A percentile compares a stretch with the other conserved stretches of the same genome.
These are phyloP conservation scores for Pezicula neosporulosa DNA, from an alignment of 2,329 filamentous ascomycete species.

Conservation along the genomic window DNA sequence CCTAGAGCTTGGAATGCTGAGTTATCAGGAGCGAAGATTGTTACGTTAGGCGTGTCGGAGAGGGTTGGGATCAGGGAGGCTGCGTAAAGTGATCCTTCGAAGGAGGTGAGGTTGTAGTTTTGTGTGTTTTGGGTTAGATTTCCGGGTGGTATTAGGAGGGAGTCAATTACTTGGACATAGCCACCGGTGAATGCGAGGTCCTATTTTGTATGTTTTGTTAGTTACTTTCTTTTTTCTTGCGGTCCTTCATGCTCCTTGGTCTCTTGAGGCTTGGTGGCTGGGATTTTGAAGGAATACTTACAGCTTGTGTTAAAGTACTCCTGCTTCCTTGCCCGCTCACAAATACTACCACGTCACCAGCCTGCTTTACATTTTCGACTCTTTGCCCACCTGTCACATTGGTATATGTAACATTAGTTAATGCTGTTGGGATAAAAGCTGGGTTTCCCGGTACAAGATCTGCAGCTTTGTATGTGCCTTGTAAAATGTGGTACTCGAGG, in stretches of 20 bases:
- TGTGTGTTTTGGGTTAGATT: conserved; percentile 32
- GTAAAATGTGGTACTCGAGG: conserved; percentile 32
- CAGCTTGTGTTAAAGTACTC: conserved; percentile 34
- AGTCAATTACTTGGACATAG: conserved; percentile 49
- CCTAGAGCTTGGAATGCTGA: conserved; percentile 33
- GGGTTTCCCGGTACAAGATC: conserved; percentile 31
- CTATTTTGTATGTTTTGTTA: conserved; percentile 15
- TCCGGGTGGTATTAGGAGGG: conserved; percentile 44
- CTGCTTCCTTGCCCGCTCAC: conserved; percentile 38
- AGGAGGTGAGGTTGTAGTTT: conserved; percentile 34
- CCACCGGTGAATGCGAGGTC: conserved; percentile 47
- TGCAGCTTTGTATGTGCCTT: conserved; percentile 24
- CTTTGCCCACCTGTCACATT: conserved; percentile 48
- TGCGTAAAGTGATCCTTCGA: conserved; percentile 31
- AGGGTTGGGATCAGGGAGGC: conserved; percentile 31
- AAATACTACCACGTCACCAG: conserved; percentile 38
- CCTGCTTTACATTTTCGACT: conserved; percentile 38
- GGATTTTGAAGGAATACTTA: conserved; percentile 5
- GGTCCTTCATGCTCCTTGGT: background rate
- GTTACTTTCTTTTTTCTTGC: background rate
- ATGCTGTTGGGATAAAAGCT: conserved; percentile 39
- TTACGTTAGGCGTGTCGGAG: conserved; percentile 44
- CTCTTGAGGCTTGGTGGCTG: background rate
- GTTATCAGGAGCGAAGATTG: conserved; percentile 36
- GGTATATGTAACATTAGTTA: conserved; percentile 38